Base-by-base conservation (phyloP, 768 basidiomycete species). In the Trametes villosa region DNA sequence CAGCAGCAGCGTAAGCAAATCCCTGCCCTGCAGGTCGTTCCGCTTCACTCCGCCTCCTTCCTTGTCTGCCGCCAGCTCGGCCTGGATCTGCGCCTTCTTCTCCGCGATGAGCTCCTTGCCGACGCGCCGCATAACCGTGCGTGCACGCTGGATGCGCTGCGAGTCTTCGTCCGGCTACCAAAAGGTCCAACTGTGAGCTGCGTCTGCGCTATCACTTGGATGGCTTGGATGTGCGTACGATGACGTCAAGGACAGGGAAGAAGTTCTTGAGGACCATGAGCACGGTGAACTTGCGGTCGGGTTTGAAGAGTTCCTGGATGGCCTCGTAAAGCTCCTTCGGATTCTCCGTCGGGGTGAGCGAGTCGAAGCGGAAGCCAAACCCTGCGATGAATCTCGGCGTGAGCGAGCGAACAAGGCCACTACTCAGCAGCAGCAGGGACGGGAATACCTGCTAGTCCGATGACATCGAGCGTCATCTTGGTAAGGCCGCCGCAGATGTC, bases 1-100 rank as follows among this genome's bases (percentile, higher is more conserved):
- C 40, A 89, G 74, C 3, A 90, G 74, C 30, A 88, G 68, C 0
- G 83, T 84, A 3, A 89, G 75, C 3, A 90, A 68, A 72, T 89
- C 87, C 17, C 83, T 78, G 20, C 76, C 77, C 0, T 63, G 68
- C 86, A 52, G 11, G 13, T 52, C 50, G 13, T 27, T 40, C 1
- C 50, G n/a, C 8, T 24, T 29, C 31, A 34, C 31, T 20, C 15
- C 38, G n/a, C 47, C 33, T 60, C 84, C 86, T 56, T 26, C 18
- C 41, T 50, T 30, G 18, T 30, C 36, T 6, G 36, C 20, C 0
- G 45, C 30, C 1, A 47, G 30, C 50, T 52, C 36, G n/a, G 36
- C 9, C 36, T 17, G 4, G 27, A 62, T 53, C 13, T 68, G 71
- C 3, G 70, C 70, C 63, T 76, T 77, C 68, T 69, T 74, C 63